These are phyloP conservation scores for Monosporascus sp. DNA, from an alignment of 2,329 filamentous ascomycete genomes.

Conservation along the genomic window DNA sequence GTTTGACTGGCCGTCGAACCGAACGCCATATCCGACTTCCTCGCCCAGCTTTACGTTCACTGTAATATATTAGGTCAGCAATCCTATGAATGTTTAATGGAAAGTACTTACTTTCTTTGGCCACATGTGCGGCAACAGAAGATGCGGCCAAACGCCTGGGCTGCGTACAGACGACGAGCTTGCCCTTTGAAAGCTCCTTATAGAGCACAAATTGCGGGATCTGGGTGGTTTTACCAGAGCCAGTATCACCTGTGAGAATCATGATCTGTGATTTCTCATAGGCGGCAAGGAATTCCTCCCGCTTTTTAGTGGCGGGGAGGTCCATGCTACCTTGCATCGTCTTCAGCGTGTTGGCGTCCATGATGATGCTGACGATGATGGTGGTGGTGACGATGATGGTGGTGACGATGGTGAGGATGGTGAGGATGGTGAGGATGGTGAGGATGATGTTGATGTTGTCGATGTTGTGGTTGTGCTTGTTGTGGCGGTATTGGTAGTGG, in stretches of 20 bases:
- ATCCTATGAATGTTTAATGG: too few species aligned
- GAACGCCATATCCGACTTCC: slow-evolving; percentile 97
- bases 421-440: too few species aligned
- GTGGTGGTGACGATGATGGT: too few species aligned
- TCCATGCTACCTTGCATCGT: slow-evolving; percentile 24
- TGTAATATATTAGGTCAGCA: too few species aligned
- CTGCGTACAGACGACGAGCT: slow-evolving; percentile 95
- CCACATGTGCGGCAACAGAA: slow-evolving; percentile 97
- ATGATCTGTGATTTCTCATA: slow-evolving; percentile 94
- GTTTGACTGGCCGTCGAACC: slow-evolving; percentile 93
- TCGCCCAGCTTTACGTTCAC: slow-evolving; percentile 87
- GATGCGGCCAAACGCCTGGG: slow-evolving; percentile 96
- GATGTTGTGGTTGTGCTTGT: too few species aligned
- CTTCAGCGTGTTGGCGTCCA: too few species aligned
- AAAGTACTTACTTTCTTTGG: slow-evolving; percentile 59
- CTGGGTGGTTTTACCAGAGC: slow-evolving; percentile 98
- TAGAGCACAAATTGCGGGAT: slow-evolving; percentile 97
- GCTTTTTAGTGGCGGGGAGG: slow-evolving; percentile 87
- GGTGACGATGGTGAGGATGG: too few species aligned
- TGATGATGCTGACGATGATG: too few species aligned
- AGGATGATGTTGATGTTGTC: too few species aligned
- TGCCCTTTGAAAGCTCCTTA: slow-evolving; percentile 85
- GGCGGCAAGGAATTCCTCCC: slow-evolving; percentile 86
- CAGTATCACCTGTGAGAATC: slow-evolving; percentile 97
- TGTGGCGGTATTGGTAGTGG: too few species aligned